Evolutionary conservation across 441 rosid genomes (phyloP), one percentile per base, ranked within the genome.

Genomic region (Rhodomyrtus psidioides): DNA sequence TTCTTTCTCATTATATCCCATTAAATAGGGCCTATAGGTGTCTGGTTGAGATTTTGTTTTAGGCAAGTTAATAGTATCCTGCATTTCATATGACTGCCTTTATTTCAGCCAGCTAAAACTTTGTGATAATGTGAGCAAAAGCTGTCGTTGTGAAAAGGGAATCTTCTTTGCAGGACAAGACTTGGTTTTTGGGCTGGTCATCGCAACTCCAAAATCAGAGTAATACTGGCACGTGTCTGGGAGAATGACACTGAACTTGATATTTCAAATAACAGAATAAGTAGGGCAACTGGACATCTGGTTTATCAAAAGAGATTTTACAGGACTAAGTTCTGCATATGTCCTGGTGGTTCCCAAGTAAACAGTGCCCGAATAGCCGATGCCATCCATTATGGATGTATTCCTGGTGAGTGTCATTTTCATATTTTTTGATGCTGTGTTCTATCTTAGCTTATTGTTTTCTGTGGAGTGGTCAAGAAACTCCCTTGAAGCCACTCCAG

Each of bases 141-240:
- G 26, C 49, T 6, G 49, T 70, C n/a, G 23, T 70, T 70, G 79
- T 70, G 51, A 70, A 70, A 70, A 55, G 87, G 81, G 24, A 89
- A 51, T 82, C 81, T 87, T 82, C 86, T 91, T 88, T 91, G 92
- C 94, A 97, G 99, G 95, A 94, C 97, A 81, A 86, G 90, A 0
- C 98, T 97, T 90, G 99, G 96, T 34, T 97, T 97, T 89, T 97
- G 99, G 99, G 98, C 97, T 53, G 99, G 98, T 88, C 98, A 96
- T 88, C 89, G 99, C 56, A 97, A 97, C 92, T 97, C 99, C 13
- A 97, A 94, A 91, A 97, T 97, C 82, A 92, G 99, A 85, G 99
- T 97, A 51, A 94, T 96, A 88, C 92, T 97, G 86, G 99, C 99
- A 21, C 98, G 95, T 19, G 96, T 93, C 2, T 97, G 99, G 99